Base-by-base conservation (phyloP, 176 grass and related monocot species). In the Aegilops sharonensis region DNA sequence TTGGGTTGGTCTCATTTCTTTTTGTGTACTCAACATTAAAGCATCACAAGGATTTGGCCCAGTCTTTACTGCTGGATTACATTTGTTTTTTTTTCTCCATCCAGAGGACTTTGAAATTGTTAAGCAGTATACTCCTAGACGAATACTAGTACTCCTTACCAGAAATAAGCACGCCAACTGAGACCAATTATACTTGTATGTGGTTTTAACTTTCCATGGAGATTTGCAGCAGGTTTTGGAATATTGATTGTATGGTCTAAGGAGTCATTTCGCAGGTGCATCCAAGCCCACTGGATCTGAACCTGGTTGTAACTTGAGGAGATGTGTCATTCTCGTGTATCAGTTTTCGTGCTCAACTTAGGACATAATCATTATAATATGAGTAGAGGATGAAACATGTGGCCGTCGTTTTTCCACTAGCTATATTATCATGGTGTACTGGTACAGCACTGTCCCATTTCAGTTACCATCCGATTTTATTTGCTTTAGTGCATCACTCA, bases 321-420 rank as follows among this genome's bases (percentile, higher is more conserved):
- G 24, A 50, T 4, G 13, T 50, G 24, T 14, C 72, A 18, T 29
- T 50, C 42, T 75, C 39, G 3, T 43, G 70, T 9, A 24, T n/a
- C 17, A 72, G 4, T 12, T 72, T 72, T 23, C 21, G 1, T 71
- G 35, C 35, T 71, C 8, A 18, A n/a, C 68, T 71, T 39, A 40
- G 68, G n/a, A 21, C 67, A 37, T 3, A 70, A 36, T 12, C 42
- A 37, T 2, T 42, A 42, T 34, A 15, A 42, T 21, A 62, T 4
- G 40, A 30, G 39, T 84, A n/a, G 40, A 78, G 62, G 52, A 70
- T 67, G 36, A 59, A 88, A 34, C 42, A 67, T 61, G 24, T 11
- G 8, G 25, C n/a, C 60, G 36, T 30, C 24, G 39, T 66, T 67
- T 15, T 31, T 35, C 23, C 30, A 30, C 66, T 42, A 56, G 12